Evolutionary conservation across 192 early-diverging fungal genomes (phyloP).

Genomic region (Entomortierella parvispora): DNA sequence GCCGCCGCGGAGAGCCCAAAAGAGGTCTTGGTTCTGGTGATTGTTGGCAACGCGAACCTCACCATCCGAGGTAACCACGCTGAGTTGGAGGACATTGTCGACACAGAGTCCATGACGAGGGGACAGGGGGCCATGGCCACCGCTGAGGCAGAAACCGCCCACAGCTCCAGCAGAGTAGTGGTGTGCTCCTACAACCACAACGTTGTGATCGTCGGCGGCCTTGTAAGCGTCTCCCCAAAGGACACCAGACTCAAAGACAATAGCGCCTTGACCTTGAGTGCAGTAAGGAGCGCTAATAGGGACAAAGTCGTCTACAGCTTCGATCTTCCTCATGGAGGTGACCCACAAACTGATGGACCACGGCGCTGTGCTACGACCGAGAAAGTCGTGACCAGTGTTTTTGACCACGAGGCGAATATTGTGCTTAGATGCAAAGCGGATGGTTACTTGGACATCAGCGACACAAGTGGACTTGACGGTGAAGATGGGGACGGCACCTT

Average conservation of each 20-base stretch:
- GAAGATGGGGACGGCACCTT: conserved; percentile 43
- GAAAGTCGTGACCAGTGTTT: conserved; percentile 64
- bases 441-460: conserved; percentile 34
- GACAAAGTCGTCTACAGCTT: conserved; percentile 35
- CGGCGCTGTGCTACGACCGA: conserved; percentile 57
- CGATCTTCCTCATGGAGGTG: conserved; percentile 50
- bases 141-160: conserved; percentile 51
- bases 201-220: conserved; percentile 46
- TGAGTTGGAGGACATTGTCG: conserved; percentile 62
- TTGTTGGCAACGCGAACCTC: conserved; percentile 51
- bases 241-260: conserved; percentile 57
- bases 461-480: conserved; percentile 38
- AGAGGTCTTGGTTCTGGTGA: conserved; percentile 59
- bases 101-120: conserved; percentile 58
- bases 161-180: conserved; percentile 51
- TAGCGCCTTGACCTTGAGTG: not conserved
- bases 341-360: conserved; percentile 60
- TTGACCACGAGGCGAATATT: conserved; percentile 63
- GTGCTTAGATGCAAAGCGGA: conserved; percentile 50
- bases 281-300: conserved; percentile 17
- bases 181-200: conserved; percentile 42
- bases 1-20: conserved; percentile 71
- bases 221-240: conserved; percentile 49
- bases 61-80: conserved; percentile 63
- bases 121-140: conserved; percentile 61